Base-by-base conservation (phyloP, 116 monocot species). In the Iris pallida region DNA sequence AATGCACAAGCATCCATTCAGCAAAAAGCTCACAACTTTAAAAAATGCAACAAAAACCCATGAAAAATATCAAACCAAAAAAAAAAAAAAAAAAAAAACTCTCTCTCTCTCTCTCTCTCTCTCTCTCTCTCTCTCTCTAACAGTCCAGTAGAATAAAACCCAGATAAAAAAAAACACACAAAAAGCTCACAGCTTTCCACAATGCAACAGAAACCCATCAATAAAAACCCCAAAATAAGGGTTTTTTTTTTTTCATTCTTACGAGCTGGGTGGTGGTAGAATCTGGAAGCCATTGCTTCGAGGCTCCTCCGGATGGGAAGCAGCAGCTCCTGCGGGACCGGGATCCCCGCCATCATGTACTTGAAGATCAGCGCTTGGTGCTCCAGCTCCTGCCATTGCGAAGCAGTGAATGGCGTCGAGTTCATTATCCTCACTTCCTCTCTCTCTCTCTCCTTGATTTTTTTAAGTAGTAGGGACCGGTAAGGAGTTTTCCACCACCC, bases 361-460 rank as follows among this genome's bases (percentile, higher is more conserved):
- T 77, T 77, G 62, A 59, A 77, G 65, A 77, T 77, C 59, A 77
- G 71, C 3, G 77, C 77, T 57, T 77, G 77, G 45, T 77, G 77
- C 71, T 77, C 77, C 13, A 77, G 77, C 66, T 77, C 77, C 66
- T 71, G 65, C 77, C 77, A 77, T 53, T 77, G 77, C 47, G 77
- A 64, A 47, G 77, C 65, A 42, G 77, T 77, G 71, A 71, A 77
- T 16, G 71, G 77, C 51, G 72, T 62, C 53, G 63, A 14, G 72
- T 43, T 63, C 44, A 62, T 54, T 5, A 72, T 11, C 13, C 63
- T 63, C 53, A 44, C 16, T 13, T 9, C 67, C 49, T 9, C 13
- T 51, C 44, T 64, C 19, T 64, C 66, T 17, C 58, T 45, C 55
- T 53, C 66, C 1, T 18, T 20, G 8, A 30, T 20, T 20, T 42